These are phyloP conservation scores for Beauveria sp. DNA, from an alignment of 2,329 filamentous ascomycete genomes.

Conservation along the genomic window DNA sequence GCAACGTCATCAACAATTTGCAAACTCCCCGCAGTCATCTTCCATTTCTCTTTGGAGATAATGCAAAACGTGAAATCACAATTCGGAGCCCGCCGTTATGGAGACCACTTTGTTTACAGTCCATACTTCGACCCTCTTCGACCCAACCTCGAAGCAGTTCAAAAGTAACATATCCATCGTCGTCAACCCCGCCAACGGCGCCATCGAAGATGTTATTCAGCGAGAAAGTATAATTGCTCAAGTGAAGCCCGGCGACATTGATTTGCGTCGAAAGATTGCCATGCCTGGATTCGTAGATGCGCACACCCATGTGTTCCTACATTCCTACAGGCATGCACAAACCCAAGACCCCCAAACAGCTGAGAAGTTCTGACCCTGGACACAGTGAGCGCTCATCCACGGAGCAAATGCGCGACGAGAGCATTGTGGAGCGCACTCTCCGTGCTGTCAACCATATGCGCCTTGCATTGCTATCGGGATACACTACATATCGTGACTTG, in stretches of 20 bases:
- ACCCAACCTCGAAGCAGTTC: slow-evolving; percentile 35
- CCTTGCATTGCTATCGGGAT: slow-evolving; percentile 46
- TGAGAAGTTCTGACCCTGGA: background rate
- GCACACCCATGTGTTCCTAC: slow-evolving; percentile 49
- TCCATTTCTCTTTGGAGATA: background rate
- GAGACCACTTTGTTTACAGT: slow-evolving; percentile 20
- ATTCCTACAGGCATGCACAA: slow-evolving; percentile 34
- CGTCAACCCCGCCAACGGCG: slow-evolving; percentile 30
- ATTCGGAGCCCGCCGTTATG: background rate
- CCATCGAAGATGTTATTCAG: slow-evolving; percentile 29
- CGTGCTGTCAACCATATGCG: slow-evolving; percentile 46
- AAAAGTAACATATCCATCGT: slow-evolving; percentile 33
- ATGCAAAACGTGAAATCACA: background rate
- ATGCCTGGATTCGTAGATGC: slow-evolving; percentile 47
- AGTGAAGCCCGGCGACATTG: slow-evolving; percentile 33
- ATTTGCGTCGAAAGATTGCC: slow-evolving; percentile 44
- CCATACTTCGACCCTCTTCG: slow-evolving; percentile 40
- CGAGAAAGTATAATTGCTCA: slow-evolving; percentile 20
- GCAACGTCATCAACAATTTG: background rate
- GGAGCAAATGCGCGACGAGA: slow-evolving; percentile 50
- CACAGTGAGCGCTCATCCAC: slow-evolving; percentile 30
- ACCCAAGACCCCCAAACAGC: slow-evolving; percentile 12
- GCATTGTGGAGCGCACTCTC: slow-evolving; percentile 47
- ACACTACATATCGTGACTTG: slow-evolving; percentile 51
- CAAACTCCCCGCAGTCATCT: background rate